Evolutionary conservation across 306 rosid species (phyloP).

Genomic region (Oemleria cerasiformis): DNA sequence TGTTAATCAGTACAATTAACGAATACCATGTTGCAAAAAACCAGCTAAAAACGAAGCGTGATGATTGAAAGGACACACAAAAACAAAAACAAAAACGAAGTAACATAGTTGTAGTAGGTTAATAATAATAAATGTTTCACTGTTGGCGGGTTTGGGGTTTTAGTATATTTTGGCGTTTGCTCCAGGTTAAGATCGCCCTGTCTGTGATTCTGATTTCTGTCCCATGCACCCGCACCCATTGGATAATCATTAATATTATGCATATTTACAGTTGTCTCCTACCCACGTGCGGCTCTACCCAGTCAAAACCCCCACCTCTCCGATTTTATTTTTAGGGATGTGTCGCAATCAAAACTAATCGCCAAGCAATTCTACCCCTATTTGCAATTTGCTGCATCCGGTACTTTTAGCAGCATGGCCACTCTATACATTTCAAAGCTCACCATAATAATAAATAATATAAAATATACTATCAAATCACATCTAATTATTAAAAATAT

Average conservation of each 20-base stretch:
- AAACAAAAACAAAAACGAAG: no score
- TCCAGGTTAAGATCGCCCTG: conserved; percentile 15
- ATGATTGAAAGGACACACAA: no score
- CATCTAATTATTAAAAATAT: no score
- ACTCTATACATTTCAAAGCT: no score
- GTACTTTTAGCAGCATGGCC: no score
- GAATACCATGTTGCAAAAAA: no score
- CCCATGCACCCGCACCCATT: neutral
- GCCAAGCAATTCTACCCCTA: neutral
- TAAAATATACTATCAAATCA: no score
- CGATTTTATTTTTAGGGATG: neutral
- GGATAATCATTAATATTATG: neutral
- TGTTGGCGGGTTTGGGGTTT: conserved; percentile 1
- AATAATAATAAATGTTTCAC: no score
- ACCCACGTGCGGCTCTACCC: conserved; percentile 38
- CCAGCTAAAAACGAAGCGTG: no score
- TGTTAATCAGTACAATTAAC: no score
- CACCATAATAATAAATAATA: no score
- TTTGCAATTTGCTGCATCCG: neutral
- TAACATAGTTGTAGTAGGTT: no score
- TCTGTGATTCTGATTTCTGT: neutral
- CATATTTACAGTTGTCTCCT: conserved; percentile 30
- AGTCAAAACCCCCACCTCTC: conserved; percentile 1
- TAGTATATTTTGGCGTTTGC: conserved; percentile 27
- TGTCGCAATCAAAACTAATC: conserved; percentile 2